Percentiles rank a stretch among this genome's conserved stretches.
Evolutionary conservation across 1,284 basidiomycete species (phyloP).

Genomic region (Rhodofomes roseus): DNA sequence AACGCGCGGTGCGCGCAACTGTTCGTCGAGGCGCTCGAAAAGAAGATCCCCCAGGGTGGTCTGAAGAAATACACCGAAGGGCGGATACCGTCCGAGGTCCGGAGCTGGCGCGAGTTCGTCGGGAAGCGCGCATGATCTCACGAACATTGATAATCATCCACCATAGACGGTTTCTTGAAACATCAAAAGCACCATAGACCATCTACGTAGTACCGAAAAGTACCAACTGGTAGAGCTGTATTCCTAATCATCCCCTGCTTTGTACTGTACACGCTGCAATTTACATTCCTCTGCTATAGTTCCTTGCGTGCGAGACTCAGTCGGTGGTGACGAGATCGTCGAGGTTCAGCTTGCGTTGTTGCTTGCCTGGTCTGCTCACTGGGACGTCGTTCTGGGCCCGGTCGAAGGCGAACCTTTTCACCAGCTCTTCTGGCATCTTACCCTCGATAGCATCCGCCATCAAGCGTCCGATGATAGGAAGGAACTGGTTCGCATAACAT

Average conservation of each 20-base stretch:
- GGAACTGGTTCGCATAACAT: constrained; percentile 51
- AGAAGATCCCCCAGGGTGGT: constrained; percentile 86
- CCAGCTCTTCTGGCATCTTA: constrained; percentile 47
- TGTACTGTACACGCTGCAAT: constrained; percentile 4
- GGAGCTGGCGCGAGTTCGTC: constrained; percentile 87
- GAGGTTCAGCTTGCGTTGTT: constrained; percentile 39
- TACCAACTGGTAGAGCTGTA: constrained; percentile 5
- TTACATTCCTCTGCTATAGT: background rate
- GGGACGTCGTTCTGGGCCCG: constrained; percentile 31
- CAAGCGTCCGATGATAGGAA: constrained; percentile 77
- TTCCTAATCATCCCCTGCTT: constrained; percentile 1
- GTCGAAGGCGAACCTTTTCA: constrained; percentile 51
- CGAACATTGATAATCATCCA: background rate
- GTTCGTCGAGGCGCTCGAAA: constrained; percentile 87
- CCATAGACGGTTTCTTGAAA: background rate
- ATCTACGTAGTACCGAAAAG: constrained; percentile 6
- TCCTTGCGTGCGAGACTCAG: background rate
- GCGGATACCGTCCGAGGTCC: constrained; percentile 89
- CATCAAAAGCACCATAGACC: constrained; percentile 2
- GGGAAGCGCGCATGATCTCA: constrained; percentile 54
- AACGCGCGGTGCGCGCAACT: constrained; percentile 87
- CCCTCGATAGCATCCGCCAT: constrained; percentile 71
- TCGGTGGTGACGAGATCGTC: constrained; percentile 30
- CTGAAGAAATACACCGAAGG: constrained; percentile 86
- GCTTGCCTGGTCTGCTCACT: constrained; percentile 30